Base-by-base conservation (phyloP, 768 basidiomycete genomes). In the Punctularia strigosozonata region DNA sequence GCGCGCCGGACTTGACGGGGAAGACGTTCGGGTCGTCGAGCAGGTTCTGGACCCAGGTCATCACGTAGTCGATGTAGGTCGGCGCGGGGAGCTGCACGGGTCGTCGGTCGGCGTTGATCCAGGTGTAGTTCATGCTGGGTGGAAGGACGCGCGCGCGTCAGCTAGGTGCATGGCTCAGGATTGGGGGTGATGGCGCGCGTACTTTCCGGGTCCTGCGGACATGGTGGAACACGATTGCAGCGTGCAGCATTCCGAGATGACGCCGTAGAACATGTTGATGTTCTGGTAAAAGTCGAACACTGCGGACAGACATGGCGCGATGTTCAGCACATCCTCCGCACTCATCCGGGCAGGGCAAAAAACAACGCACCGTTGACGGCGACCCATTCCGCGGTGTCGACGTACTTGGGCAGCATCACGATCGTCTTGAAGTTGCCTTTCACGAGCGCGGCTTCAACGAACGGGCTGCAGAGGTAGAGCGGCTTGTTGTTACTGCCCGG, bases 341-440 rank as follows among this genome's bases (percentile, higher is more conserved):
- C 13, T 34, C 12, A 8, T 19, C 10, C 13, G 10, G 33, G 7
- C 8, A 10, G 25, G 22, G 23, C 13, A 17, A 22, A 24, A 19
- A 25, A 38, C 35, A 39, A 71, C 80, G 54, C 50, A 94, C 91
- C 75, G 52, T 94, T 94, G 31, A 90, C 83, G 8, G 90, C 91
- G 21, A 94, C 91, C 91, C 91, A 95, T 55, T 95, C 91, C 72
- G 89, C 92, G 42, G 88, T 80, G 54, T 94, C 89, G 21, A 87
- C 82, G 50, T 92, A 95, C 57, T 94, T 95, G 5, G 94, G 94
- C 39, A 90, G 71, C 62, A 90, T 84, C 41, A 97, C 91, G 51
- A 98, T 97, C 3, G 91, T 95, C 66, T 94, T 97, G 68, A 95
- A 97, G 61, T 91, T 95, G 18, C 94, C 94, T 58, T 94, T 97